Evolutionary conservation across 1,139 yeast genomes (phyloP).

Genomic region (Chernovozyma aurita): DNA sequence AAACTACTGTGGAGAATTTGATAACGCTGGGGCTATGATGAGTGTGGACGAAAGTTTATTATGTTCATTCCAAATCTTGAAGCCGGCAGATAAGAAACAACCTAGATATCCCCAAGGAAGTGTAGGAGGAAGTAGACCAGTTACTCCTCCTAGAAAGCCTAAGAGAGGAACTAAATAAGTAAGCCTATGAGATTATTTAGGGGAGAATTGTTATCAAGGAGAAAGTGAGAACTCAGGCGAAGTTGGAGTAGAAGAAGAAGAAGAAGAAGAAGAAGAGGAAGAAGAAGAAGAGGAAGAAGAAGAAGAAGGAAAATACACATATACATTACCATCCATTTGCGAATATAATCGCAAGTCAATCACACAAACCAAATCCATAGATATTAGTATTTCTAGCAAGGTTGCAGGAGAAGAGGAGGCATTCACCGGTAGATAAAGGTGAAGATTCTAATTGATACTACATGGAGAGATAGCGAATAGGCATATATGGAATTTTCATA

Average conservation of each 20-base stretch:
- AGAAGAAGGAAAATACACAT: too few relatives aligned
- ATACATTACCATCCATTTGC: too few relatives aligned
- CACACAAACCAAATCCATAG: too few relatives aligned
- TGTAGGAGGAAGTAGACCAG: slow-evolving; percentile 50
- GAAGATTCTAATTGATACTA: too few relatives aligned
- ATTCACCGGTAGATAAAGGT: too few relatives aligned
- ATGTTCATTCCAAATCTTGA: slow-evolving; percentile 95
- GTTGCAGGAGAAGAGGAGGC: too few relatives aligned
- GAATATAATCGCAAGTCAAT: too few relatives aligned
- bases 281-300: background rate
- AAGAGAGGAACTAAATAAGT: slow-evolving; percentile 54
- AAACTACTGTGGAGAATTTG: slow-evolving; percentile 97
- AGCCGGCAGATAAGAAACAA: slow-evolving; percentile 90
- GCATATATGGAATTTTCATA: too few relatives aligned
- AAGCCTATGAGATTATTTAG: background rate
- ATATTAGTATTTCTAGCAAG: too few relatives aligned
- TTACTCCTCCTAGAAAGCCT: slow-evolving; percentile 68
- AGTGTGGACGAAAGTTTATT: slow-evolving; percentile 92
- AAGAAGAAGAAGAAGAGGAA: background rate
- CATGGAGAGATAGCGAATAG: too few relatives aligned
- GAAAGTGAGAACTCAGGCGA: background rate
- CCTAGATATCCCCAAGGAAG: slow-evolving; percentile 59
- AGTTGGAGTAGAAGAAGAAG: background rate
- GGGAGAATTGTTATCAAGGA: background rate
- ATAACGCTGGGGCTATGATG: slow-evolving; percentile 99